Base-by-base conservation (phyloP, 1,139 yeast genomes). In the Blastobotrys apis region DNA sequence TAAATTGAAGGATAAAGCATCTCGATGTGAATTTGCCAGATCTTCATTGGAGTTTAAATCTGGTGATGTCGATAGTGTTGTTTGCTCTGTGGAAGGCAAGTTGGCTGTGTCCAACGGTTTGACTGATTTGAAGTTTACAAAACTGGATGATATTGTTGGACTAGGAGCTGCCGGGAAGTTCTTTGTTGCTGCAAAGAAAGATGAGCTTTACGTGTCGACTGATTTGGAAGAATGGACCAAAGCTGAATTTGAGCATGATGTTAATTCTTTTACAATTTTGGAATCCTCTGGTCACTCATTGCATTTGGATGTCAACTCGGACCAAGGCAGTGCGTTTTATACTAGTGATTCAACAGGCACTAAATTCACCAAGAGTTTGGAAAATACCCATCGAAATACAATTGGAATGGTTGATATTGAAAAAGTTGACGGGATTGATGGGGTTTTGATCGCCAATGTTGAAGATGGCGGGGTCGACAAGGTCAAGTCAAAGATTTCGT, bases 331-430 rank as follows among this genome's bases (percentile, higher is more conserved):
- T 4, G 60, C 77, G 8, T 57, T 84, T 12, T 78, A 74, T 54
- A 65, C 77, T 2, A 78, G 87, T 2, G 85, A 82, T 57, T 78
- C 84, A 3, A 67, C 77, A 3, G 94, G 94, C 1, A 58, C 77
- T 34, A 71, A 69, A 42, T 82, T 77, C 61, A 68, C 67, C 15
- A 72, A 71, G 48, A 53, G 75, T 8, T 57, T 78, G 37, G 75
- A 72, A 5, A 62, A 72, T 32, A 69, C 78, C 21, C 66, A 67
- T 38, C 65, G 71, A 16, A 70, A 69, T 19, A 45, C 53, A 3
- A 34, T 62, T n/a, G 77, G 76, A 2, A 53, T 65, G 47, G 63
- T 66, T 2, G 69, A 73, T 17, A 58, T 80, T 19, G 72, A 71
- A 34, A 77, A 77, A 51, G 71, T 81, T 8, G 74, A 78, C 51